phyloP scores from a whole-genome alignment of 192 early-diverging fungal species.

The Umbelopsis vinacea region DNA sequence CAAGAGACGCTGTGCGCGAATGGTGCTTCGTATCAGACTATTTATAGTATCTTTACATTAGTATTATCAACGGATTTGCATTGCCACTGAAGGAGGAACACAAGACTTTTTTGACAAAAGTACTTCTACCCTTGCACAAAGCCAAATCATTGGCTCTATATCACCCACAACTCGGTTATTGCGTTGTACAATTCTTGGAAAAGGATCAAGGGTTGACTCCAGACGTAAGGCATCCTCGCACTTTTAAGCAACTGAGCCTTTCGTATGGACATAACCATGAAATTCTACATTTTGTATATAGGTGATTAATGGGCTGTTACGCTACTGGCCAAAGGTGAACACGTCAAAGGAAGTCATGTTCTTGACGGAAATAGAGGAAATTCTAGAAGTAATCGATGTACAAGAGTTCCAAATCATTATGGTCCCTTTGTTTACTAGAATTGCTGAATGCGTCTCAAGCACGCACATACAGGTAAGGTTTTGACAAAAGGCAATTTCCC shows the following conservation, averaged over 20 bases:
- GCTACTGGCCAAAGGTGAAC: slow-evolving; percentile 99
- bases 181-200: slow-evolving; percentile 98
- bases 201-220: slow-evolving; percentile 94
- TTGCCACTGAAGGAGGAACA: slow-evolving; percentile 99
- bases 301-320: slow-evolving; percentile 86
- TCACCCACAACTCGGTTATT: slow-evolving; percentile 97
- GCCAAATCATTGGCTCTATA: slow-evolving; percentile 93
- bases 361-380: slow-evolving; percentile 97
- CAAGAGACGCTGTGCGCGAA: neutral
- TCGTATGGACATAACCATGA: neutral
- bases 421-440: slow-evolving; percentile 90
- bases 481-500: neutral
- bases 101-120: slow-evolving; percentile 91
- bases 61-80: slow-evolving; percentile 99
- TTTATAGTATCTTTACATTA: slow-evolving; percentile 41
- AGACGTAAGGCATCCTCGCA: slow-evolving; percentile 58
- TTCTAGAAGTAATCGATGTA: slow-evolving; percentile 94
- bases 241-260: neutral
- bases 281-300: slow-evolving; percentile 26
- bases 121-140: slow-evolving; percentile 96
- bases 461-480: slow-evolving; percentile 95
- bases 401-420: slow-evolving; percentile 90
- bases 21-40: too few relatives aligned
- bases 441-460: slow-evolving; percentile 92
- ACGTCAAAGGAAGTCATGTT: slow-evolving; percentile 99